phyloP scores from a whole-genome alignment of 1,284 basidiomycete genomes.

The Puccinia horiana region DNA sequence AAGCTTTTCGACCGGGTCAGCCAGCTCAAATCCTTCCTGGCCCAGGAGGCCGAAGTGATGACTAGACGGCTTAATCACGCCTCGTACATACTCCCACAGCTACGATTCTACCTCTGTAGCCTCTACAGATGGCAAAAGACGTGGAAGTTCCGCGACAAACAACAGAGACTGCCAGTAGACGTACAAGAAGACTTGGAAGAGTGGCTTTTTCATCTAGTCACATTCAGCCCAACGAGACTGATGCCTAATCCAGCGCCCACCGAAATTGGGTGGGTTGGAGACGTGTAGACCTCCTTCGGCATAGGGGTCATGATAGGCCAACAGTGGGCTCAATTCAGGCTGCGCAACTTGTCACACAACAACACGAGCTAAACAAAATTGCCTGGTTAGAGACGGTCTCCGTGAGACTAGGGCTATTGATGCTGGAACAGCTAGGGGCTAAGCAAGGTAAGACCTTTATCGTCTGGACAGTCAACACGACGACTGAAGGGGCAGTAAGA shows the following conservation, averaged over 20 bases:
- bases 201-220: not conserved
- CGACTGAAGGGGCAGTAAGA: not conserved
- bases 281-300: not conserved
- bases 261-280: not conserved
- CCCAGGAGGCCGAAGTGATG: not conserved
- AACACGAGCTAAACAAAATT: not conserved
- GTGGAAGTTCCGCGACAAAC: not conserved
- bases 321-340: not conserved
- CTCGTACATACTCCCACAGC: not conserved
- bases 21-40: not conserved
- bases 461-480: not conserved
- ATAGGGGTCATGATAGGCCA: not conserved
- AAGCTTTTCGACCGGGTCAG: not conserved
- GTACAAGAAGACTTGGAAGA: not conserved
- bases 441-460: not conserved
- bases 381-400: constrained; percentile 1
- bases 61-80: not conserved
- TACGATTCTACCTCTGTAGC: not conserved
- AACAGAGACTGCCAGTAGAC: not conserved
- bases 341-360: not conserved
- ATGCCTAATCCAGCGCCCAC: not conserved
- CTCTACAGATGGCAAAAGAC: not conserved
- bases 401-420: not conserved
- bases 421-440: not conserved
- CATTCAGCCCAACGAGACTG: not conserved